These are phyloP conservation scores for Sphaerostilbella broomeana DNA, from an alignment of 2,329 filamentous ascomycete species.

Conservation along the genomic window DNA sequence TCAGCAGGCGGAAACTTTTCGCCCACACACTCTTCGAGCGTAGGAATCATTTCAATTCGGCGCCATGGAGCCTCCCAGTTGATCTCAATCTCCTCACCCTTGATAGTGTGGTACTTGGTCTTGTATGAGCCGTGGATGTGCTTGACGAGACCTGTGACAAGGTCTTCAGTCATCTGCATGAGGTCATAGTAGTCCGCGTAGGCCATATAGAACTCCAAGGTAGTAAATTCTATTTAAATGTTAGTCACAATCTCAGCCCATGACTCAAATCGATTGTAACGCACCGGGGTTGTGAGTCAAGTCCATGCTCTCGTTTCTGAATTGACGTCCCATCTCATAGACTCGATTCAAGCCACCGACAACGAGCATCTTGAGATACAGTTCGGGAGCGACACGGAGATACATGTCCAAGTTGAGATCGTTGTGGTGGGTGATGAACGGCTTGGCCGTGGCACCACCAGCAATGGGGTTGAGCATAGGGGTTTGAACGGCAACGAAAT, in stretches of 20 bases:
- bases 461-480: constrained; percentile 97
- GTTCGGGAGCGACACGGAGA: constrained; percentile 88
- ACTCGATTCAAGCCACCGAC: constrained; percentile 92
- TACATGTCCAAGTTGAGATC: constrained; percentile 91
- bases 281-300: constrained; percentile 72
- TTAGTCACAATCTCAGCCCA: constrained; percentile 5
- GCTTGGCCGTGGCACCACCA: constrained; percentile 87
- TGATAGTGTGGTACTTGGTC: constrained; percentile 80
- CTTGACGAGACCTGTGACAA: constrained; percentile 85
- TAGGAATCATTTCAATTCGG: constrained; percentile 82
- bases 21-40: constrained; percentile 79
- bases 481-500: constrained; percentile 92
- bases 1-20: constrained; percentile 91
- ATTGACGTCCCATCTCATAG: constrained; percentile 92
- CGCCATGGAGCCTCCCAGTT: constrained; percentile 97
- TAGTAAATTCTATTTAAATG: constrained; percentile 71
- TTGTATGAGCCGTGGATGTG: constrained; percentile 76
- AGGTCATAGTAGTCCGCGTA: constrained; percentile 89
- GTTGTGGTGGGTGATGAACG: constrained; percentile 94
- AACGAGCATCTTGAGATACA: constrained; percentile 93
- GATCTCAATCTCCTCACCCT: constrained; percentile 79
- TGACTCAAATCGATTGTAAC: constrained; percentile 2
- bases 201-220: constrained; percentile 94
- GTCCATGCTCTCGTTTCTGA: constrained; percentile 75
- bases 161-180: constrained; percentile 75